phyloP scores from a whole-genome alignment of 148 eudicot genomes.

The Camellia granthamiana region DNA sequence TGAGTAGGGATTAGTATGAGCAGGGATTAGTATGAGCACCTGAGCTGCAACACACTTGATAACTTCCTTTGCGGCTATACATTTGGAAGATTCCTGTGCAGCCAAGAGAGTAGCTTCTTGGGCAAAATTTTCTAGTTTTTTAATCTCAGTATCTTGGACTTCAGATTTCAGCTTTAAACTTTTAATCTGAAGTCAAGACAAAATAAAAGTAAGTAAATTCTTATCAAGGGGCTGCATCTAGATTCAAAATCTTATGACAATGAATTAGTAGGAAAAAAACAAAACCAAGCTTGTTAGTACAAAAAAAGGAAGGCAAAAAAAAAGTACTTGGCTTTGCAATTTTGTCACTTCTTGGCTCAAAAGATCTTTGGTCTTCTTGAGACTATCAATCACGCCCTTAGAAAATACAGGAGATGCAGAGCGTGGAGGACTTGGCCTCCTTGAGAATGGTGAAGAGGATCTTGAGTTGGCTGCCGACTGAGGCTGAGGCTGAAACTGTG shows the following conservation, averaged over 20 bases:
- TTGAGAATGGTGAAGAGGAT: slow-evolving; percentile 60
- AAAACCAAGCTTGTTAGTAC: not conserved
- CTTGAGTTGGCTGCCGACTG: slow-evolving; percentile 37
- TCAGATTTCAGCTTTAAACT: slow-evolving; percentile 66
- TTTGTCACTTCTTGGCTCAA: slow-evolving; percentile 76
- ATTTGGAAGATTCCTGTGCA: slow-evolving; percentile 57
- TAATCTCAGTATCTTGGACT: slow-evolving; percentile 61
- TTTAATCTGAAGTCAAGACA: slow-evolving; percentile 41
- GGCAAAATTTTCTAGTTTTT: slow-evolving; percentile 44
- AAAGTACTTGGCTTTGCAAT: slow-evolving; percentile 67
- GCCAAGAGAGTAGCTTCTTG: slow-evolving; percentile 50
- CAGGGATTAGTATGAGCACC: slow-evolving; percentile 23
- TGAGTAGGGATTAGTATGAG: not conserved
- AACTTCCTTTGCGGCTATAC: slow-evolving; percentile 42
- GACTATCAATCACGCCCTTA: slow-evolving; percentile 70
- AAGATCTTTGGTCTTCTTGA: slow-evolving; percentile 74
- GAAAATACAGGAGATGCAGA: slow-evolving; percentile 59
- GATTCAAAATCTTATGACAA: not conserved
- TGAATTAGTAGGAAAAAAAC: not conserved
- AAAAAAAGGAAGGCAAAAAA: slow-evolving; percentile 1
- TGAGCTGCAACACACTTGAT: slow-evolving; percentile 42
- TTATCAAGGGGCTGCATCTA: slow-evolving; percentile 5
- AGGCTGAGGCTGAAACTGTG: slow-evolving; percentile 28
- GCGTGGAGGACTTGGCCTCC: slow-evolving; percentile 74
- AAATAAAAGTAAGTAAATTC: slow-evolving; percentile 1